Base-by-base conservation (phyloP, 768 basidiomycete species). In the Cubamyces lactineus region DNA sequence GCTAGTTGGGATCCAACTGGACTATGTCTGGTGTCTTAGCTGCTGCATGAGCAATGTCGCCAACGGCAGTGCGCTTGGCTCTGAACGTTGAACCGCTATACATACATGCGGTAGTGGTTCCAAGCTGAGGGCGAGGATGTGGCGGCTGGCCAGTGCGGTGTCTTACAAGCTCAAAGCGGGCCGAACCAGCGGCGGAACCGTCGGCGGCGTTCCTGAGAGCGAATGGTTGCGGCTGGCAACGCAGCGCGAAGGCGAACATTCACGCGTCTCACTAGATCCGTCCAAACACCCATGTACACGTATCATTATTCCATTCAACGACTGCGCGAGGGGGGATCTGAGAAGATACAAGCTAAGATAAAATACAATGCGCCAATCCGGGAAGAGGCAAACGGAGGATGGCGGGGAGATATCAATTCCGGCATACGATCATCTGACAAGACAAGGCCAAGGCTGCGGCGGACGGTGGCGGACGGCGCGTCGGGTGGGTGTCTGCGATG, bases 281-380 rank as follows among this genome's bases (percentile, higher is more conserved):
- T 21, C 34, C 42, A 41, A 7, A 41, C 15, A 30, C 40, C 41
- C 40, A 34, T 59, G 39, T 57, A 64, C 58, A 56, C 46, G 42
- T 59, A 46, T 64, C 53, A 60, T 64, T 64, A 64, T 64, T 63
- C 63, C 63, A 64, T 64, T 59, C 57, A n/a, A 26, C 19, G 53
- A 48, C 46, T 42, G 55, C 57, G 40, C 38, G 46, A 47, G 45
- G 45, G 45, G 45, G 23, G 48, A 16, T 57, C 57, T 53, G 62
- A 55, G 57, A 45, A 64, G 63, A 64, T 64, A 64, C 63, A 64
- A 60, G 53, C 58, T 60, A 42, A 55, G 23, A 57, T 64, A 64
- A 52, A 64, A 57, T 64, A 64, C 63, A 64, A 59, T 39, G 45
- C 58, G 47, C 58, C 34, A 48, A 57, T 56, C 58, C 63, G 17